Conservation (phyloP, 2,329 filamentous ascomycete genomes). For the Claviceps pazoutovae region DNA sequence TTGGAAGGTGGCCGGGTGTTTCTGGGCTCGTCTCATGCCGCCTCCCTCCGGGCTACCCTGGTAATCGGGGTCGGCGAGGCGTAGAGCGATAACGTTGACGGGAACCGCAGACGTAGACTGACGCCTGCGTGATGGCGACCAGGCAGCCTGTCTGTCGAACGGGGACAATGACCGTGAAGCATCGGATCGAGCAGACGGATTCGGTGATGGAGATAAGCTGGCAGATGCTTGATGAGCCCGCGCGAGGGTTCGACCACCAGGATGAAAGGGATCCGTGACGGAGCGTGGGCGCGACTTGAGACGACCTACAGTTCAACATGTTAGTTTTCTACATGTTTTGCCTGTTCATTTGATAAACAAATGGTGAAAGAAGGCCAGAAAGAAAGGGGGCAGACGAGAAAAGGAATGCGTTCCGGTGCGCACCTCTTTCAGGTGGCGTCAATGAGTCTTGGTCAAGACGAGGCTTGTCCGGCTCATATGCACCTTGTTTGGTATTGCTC, state of each 20-base stretch:
- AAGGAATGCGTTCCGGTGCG: slow-evolving; percentile 9
- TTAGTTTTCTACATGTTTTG: neutral
- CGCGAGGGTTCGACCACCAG: slow-evolving; percentile 25
- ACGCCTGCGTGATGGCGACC: slow-evolving; percentile 27
- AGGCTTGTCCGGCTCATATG: slow-evolving; percentile 39
- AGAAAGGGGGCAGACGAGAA: neutral
- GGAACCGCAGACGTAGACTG: slow-evolving; percentile 51
- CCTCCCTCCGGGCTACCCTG: slow-evolving; percentile 50
- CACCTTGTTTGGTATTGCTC: slow-evolving; percentile 35
- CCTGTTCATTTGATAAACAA: too few relatives aligned
- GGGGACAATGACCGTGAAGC: slow-evolving; percentile 45
- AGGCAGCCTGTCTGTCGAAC: slow-evolving; percentile 34
- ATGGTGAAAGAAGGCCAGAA: too few relatives aligned
- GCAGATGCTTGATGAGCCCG: slow-evolving; percentile 26
- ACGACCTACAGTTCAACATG: slow-evolving; percentile 23
- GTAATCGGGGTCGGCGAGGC: slow-evolving; percentile 77
- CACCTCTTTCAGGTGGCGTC: slow-evolving; percentile 64
- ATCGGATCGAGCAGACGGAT: slow-evolving; percentile 30
- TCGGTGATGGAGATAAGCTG: slow-evolving; percentile 37
- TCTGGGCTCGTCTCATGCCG: slow-evolving; percentile 72
- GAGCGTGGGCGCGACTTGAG: slow-evolving; percentile 37
- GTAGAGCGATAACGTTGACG: slow-evolving; percentile 63
- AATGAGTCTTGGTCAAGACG: slow-evolving; percentile 64
- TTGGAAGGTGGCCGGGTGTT: slow-evolving; percentile 94
- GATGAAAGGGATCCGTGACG: slow-evolving; percentile 47